Conservation (phyloP, 768 basidiomycete genomes). For the Mycena indigotica region DNA sequence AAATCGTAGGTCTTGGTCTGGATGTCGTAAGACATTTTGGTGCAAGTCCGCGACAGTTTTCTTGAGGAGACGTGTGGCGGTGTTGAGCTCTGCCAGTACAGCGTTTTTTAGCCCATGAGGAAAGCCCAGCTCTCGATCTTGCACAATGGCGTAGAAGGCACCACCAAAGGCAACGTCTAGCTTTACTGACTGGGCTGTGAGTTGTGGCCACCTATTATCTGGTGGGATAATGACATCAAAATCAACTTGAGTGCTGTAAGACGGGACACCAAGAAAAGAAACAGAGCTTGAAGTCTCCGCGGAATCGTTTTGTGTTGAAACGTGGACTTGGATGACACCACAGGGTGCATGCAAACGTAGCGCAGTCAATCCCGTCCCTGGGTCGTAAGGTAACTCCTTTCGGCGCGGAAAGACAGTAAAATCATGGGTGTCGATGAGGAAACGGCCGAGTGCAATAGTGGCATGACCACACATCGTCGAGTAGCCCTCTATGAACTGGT, state of each 20-base stretch:
- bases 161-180: slow-evolving; percentile 42
- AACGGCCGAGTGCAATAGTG: slow-evolving; percentile 42
- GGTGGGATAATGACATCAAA: slow-evolving; percentile 33
- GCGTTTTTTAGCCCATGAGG: slow-evolving; percentile 22
- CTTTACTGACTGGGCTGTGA: slow-evolving; percentile 23
- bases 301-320: slow-evolving; percentile 25
- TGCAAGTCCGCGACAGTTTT: slow-evolving; percentile 18
- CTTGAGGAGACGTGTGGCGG: slow-evolving; percentile 35
- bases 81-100: slow-evolving; percentile 29
- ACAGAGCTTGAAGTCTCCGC: slow-evolving; percentile 35
- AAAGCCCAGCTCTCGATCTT: slow-evolving; percentile 38
- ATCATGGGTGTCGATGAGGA: slow-evolving; percentile 42
- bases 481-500: slow-evolving; percentile 35
- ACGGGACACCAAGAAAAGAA: slow-evolving; percentile 38
- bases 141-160: slow-evolving; percentile 43
- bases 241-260: slow-evolving; percentile 33
- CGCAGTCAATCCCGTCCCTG: slow-evolving; percentile 15
- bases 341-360: slow-evolving; percentile 42
- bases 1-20: slow-evolving; percentile 37
- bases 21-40: slow-evolving; percentile 32
- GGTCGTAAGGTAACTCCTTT: slow-evolving; percentile 24
- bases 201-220: slow-evolving; percentile 28
- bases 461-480: slow-evolving; percentile 48
- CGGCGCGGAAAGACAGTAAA: slow-evolving; percentile 33
- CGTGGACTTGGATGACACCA: slow-evolving; percentile 37